These are phyloP conservation scores for Apiotrichum veenhuisii DNA, from an alignment of 1,284 basidiomycete genomes.

Conservation along the genomic window DNA sequence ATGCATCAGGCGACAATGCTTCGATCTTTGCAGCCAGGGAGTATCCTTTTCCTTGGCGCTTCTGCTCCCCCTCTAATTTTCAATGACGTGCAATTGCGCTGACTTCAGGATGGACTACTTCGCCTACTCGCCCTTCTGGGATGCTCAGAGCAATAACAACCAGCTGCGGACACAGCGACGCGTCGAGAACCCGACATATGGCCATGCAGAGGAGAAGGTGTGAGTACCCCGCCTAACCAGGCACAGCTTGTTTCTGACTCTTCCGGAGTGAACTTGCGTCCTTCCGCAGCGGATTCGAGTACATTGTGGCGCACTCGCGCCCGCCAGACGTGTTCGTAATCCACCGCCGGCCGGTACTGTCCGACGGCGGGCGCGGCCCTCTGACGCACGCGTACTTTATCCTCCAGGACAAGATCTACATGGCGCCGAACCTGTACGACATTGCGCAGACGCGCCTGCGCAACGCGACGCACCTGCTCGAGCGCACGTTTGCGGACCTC, in stretches of 20 bases:
- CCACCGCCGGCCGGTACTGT: conserved; percentile 34
- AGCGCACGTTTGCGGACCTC: conserved; percentile 31
- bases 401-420: conserved; percentile 42
- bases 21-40: too few species aligned
- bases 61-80: too few species aligned
- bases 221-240: too few species aligned
- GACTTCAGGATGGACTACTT: conserved; percentile 45
- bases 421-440: conserved; percentile 38
- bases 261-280: conserved; percentile 30
- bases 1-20: too few species aligned
- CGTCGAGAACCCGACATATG: conserved; percentile 40
- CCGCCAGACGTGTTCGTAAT: conserved; percentile 43
- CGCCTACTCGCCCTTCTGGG: conserved; percentile 45
- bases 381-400: conserved; percentile 41
- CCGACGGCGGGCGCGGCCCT: conserved; percentile 25
- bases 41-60: too few species aligned
- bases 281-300: conserved; percentile 43
- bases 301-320: conserved; percentile 38
- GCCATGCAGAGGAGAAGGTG: conserved; percentile 42
- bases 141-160: conserved; percentile 41
- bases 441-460: conserved; percentile 32
- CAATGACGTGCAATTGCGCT: not conserved
- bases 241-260: too few species aligned
- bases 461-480: conserved; percentile 31
- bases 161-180: conserved; percentile 36